These are phyloP conservation scores for Kazachstania psychrophila DNA, from an alignment of 805 yeast genomes.

Conservation along the genomic window DNA sequence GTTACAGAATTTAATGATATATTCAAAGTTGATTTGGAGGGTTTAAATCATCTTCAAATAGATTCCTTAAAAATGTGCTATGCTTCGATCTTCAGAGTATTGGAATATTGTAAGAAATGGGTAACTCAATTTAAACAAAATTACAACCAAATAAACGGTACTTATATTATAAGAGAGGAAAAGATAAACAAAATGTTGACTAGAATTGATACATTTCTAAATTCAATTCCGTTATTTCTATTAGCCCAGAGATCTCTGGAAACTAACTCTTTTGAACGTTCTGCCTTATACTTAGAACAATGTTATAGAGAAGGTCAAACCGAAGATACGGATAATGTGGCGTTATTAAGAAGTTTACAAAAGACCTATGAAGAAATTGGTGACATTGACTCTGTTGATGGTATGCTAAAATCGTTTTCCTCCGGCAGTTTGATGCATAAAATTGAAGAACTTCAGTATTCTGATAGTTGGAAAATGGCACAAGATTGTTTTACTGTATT, in stretches of 20 bases:
- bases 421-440: conserved; percentile 64
- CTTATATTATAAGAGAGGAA: conserved; percentile 21
- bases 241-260: conserved; percentile 74
- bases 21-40: conserved; percentile 39
- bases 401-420: conserved; percentile 66
- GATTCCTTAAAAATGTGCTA: conserved; percentile 59
- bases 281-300: conserved; percentile 77
- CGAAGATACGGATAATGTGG: neutral
- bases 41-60: conserved; percentile 42
- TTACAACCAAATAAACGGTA: conserved; percentile 22
- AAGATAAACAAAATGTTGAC: conserved; percentile 19
- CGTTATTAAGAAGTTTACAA: conserved; percentile 46
- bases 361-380: conserved; percentile 77
- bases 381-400: conserved; percentile 85
- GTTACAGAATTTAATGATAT: conserved; percentile 52
- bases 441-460: conserved; percentile 69
- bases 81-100: conserved; percentile 63
- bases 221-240: conserved; percentile 51
- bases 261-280: conserved; percentile 78
- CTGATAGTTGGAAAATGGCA: conserved; percentile 80
- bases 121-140: conserved; percentile 33
- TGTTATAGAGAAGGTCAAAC: conserved; percentile 39
- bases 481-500: conserved; percentile 73
- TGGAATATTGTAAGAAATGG: conserved; percentile 85
- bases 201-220: conserved; percentile 41